phyloP scores from a whole-genome alignment of 1,284 basidiomycete genomes.

The Xanthoconium separans region DNA sequence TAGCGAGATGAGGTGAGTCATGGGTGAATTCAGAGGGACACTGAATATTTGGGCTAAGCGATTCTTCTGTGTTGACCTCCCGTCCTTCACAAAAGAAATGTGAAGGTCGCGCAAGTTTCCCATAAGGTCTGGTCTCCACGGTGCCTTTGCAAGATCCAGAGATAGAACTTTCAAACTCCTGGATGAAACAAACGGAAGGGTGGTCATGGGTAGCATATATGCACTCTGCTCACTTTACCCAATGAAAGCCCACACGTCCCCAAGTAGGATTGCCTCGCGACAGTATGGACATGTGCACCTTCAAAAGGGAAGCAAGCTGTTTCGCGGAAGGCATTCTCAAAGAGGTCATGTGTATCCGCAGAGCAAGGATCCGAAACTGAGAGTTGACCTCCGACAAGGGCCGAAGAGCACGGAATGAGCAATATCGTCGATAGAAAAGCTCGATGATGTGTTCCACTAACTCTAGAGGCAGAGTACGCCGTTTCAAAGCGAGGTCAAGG shows the following conservation, averaged over 20 bases:
- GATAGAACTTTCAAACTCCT: slow-evolving; percentile 23
- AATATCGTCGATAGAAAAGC: slow-evolving; percentile 18
- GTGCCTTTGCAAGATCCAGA: slow-evolving; percentile 20
- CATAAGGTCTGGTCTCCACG: slow-evolving; percentile 27
- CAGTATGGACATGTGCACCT: slow-evolving; percentile 27
- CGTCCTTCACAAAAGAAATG: slow-evolving; percentile 27
- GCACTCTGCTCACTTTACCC: slow-evolving; percentile 29
- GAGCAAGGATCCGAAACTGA: slow-evolving; percentile 22
- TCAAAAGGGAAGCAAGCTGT: slow-evolving; percentile 21
- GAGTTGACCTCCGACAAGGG: slow-evolving; percentile 27
- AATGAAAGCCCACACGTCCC: slow-evolving; percentile 19
- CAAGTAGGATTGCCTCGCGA: slow-evolving; percentile 8
- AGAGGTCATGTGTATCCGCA: slow-evolving; percentile 29
- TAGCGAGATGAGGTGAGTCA: slow-evolving; percentile 40
- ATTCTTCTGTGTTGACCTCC: slow-evolving; percentile 24
- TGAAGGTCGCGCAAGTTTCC: slow-evolving; percentile 15
- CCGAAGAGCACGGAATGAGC: slow-evolving; percentile 21
- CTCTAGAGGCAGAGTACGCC: slow-evolving; percentile 23
- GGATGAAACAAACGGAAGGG: background rate
- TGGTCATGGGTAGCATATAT: slow-evolving; percentile 20
- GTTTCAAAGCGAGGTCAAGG: slow-evolving; percentile 2
- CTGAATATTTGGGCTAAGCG: slow-evolving; percentile 26
- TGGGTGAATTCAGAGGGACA: slow-evolving; percentile 12
- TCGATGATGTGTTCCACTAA: slow-evolving; percentile 28
- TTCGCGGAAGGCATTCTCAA: slow-evolving; percentile 20